Evolutionary conservation across 2,329 filamentous ascomycete genomes (phyloP).

Genomic region (Penicillium frequentans): DNA sequence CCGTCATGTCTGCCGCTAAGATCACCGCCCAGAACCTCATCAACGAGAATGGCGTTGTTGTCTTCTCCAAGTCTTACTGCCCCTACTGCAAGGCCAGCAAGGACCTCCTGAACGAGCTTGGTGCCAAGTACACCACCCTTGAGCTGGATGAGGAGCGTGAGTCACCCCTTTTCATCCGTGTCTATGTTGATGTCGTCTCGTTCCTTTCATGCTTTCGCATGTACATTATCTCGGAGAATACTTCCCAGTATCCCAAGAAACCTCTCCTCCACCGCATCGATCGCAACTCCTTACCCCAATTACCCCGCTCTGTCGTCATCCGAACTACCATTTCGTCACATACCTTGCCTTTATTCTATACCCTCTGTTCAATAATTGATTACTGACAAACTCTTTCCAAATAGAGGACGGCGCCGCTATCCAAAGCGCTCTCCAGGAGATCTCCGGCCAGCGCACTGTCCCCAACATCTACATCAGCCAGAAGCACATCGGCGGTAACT

Average conservation of each 20-base stretch:
- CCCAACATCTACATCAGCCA: conserved; percentile 92
- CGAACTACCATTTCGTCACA: neutral
- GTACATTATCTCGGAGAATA: neutral
- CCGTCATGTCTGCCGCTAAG: conserved; percentile 79
- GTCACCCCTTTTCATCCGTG: conserved; percentile 36
- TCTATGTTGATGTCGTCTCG: neutral
- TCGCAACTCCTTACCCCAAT: neutral
- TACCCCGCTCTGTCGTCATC: neutral
- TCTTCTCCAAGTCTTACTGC: conserved; percentile 98
- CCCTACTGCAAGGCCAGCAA: conserved; percentile 86
- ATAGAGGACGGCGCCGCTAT: conserved; percentile 80
- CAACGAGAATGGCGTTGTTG: conserved; percentile 83
- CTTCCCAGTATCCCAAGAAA: neutral
- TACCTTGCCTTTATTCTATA: no score
- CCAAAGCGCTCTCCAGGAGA: conserved; percentile 77
- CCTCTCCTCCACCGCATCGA: neutral
- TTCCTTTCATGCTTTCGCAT: neutral
- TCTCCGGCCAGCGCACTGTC: conserved; percentile 83
- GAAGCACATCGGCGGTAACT: conserved; percentile 96
- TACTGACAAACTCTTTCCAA: neutral
- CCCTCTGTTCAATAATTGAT: neutral
- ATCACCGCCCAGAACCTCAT: conserved; percentile 83
- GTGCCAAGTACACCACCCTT: conserved; percentile 71
- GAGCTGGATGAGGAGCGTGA: conserved; percentile 84
- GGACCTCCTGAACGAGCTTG: conserved; percentile 65